Evolutionary conservation across 345 rosid species (phyloP).

Genomic region (Syzygium aromaticum): DNA sequence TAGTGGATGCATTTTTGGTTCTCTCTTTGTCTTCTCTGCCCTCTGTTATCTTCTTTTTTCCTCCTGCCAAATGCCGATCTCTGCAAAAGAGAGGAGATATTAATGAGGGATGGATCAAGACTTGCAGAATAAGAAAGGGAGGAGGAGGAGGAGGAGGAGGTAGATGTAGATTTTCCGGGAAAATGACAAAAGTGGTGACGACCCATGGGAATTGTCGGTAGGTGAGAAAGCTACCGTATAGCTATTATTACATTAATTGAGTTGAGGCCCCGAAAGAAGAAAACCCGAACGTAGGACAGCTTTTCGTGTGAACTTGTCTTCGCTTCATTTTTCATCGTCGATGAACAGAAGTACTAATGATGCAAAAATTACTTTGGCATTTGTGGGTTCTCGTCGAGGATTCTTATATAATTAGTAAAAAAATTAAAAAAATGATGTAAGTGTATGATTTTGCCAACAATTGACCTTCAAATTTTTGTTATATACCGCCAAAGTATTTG

Average conservation of each 20-base stretch:
- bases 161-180: neutral
- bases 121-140: neutral
- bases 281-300: neutral
- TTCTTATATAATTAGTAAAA: neutral
- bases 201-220: neutral
- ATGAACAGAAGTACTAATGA: neutral
- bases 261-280: neutral
- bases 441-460: neutral
- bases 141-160: neutral
- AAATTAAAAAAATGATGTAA: neutral
- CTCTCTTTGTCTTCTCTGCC: neutral
- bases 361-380: too few species aligned
- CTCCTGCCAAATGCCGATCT: neutral
- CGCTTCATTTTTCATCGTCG: neutral
- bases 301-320: neutral
- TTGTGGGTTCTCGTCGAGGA: neutral
- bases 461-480: neutral
- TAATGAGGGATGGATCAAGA: neutral
- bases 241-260: neutral
- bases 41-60: neutral
- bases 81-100: neutral
- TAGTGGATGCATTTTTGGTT: neutral
- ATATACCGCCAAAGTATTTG: neutral
- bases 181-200: neutral
- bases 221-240: neutral